phyloP scores from a whole-genome alignment of 495 filamentous ascomycete genomes.

The Penicillium coprophilum region DNA sequence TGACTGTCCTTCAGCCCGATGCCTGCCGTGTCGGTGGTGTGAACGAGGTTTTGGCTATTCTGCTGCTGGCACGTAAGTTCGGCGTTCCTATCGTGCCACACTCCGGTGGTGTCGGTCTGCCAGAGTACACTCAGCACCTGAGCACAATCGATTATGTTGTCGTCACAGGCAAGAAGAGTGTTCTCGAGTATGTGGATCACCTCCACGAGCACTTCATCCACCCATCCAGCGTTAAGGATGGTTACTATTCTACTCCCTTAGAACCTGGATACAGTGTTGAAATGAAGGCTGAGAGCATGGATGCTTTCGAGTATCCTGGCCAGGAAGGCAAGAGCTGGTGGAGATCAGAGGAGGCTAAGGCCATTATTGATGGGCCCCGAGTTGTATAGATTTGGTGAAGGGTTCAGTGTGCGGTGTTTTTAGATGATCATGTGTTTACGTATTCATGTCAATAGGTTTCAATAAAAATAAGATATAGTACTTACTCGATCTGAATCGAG shows the following conservation, averaged over 20 bases:
- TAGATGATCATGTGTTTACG: conserved; percentile 18
- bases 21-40: conserved; percentile 90
- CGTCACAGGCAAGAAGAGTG: conserved; percentile 73
- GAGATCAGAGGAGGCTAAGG: conserved; percentile 66
- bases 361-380: conserved; percentile 58
- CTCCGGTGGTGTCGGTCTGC: conserved; percentile 84
- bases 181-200: conserved; percentile 92
- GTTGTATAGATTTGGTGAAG: conserved; percentile 28
- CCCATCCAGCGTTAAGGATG: conserved; percentile 75
- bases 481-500: neutral
- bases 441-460: conserved; percentile 28
- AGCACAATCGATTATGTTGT: conserved; percentile 93
- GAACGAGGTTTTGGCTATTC: conserved; percentile 89
- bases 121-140: conserved; percentile 92
- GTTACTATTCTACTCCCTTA: conserved; percentile 82
- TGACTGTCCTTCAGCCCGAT: conserved; percentile 89
- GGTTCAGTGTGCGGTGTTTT: conserved; percentile 1
- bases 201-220: conserved; percentile 91
- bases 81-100: conserved; percentile 84
- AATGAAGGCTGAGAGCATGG: conserved; percentile 90
- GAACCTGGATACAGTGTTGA: conserved; percentile 86
- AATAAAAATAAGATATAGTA: conserved; percentile 9
- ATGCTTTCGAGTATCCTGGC: conserved; percentile 70
- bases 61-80: conserved; percentile 85
- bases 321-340: conserved; percentile 79